Base-by-base conservation (phyloP, 768 basidiomycete genomes). In the Tylopilus sp. region DNA sequence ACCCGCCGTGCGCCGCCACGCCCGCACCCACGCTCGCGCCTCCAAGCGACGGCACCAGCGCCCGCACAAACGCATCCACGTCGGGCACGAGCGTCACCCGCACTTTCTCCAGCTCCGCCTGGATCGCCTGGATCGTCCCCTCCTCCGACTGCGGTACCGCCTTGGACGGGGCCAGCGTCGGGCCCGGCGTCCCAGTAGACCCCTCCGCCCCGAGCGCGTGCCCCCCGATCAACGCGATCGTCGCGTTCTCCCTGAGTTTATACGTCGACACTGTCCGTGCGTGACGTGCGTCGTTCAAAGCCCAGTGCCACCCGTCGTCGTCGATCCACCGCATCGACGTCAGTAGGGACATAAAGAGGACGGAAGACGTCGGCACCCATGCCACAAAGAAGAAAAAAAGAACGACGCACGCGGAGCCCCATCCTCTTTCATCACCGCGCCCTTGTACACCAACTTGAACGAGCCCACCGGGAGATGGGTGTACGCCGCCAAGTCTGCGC, bases 401-500 rank as follows among this genome's bases (percentile, higher is more conserved):
- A 56, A 88, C 85, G 72, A 80, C 73, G 59, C 57, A 88, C 85
- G 72, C 42, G 85, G 80, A 9, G 82, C 79, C 53, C 72, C 66
- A 66, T 93, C 85, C 66, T 96, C 92, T 60, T 86, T 87, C 81
- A 98, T 87, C 69, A 97, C 81, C 2, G 91, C 93, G 34, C 96
- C 96, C 42, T 87, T 83, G 72, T 89, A 86, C 57, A 98, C 84
- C 63, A 98, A 80, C 68, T 93, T 92, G 79, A 97, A 91, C 26
- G 81, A 79, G 58, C 78, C 63, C 26, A 71, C 68, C 0, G 86
- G 81, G 13, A 98, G 78, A 49, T 85, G 84, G 3, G 90, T 94
- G 63, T 86, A 82, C 6, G 85, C 78, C 14, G 90, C 85, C 46
- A 97, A 73, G 21, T 79, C 75, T 4, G 75, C 59, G 34, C 88